A percentile compares a stretch with the other conserved stretches of the same genome.
Conservation (phyloP, 352 stramenopile genomes). For the Globisporangium camurandrum region DNA sequence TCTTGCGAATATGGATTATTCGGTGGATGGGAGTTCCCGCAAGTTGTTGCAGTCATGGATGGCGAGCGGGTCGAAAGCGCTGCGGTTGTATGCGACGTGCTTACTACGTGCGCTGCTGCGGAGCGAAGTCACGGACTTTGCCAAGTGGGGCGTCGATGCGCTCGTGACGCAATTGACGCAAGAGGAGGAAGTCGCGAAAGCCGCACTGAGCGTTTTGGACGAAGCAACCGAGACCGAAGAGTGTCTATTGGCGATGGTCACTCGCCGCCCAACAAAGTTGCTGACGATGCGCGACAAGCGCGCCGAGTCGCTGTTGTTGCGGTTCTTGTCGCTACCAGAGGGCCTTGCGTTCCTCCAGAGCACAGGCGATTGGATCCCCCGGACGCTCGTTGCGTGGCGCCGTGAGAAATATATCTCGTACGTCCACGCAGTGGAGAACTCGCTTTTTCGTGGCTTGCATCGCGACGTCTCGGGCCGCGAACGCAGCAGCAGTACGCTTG, state of each 20-base stretch:
- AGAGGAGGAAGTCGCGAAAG: conserved; percentile 78
- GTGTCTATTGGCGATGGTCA: conserved; percentile 79
- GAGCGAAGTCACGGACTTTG: conserved; percentile 83
- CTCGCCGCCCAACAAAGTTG: conserved; percentile 67
- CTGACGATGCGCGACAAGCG: conserved; percentile 76
- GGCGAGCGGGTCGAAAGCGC: conserved; percentile 72
- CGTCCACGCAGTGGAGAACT: conserved; percentile 73
- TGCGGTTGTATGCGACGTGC: conserved; percentile 82
- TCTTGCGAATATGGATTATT: conserved; percentile 85
- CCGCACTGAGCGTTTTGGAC: conserved; percentile 82
- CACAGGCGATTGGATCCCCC: conserved; percentile 76
- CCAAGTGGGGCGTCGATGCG: conserved; percentile 83
- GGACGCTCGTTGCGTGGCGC: conserved; percentile 65
- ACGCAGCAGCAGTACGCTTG: conserved; percentile 29
- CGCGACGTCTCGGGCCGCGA: conserved; percentile 69
- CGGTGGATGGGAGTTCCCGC: conserved; percentile 77
- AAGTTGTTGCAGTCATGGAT: conserved; percentile 87
- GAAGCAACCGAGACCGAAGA: conserved; percentile 79
- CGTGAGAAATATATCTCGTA: conserved; percentile 83
- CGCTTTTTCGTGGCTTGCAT: conserved; percentile 75
- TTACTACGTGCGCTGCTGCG: conserved; percentile 72
- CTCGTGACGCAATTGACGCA: conserved; percentile 81
- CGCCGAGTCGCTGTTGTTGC: conserved; percentile 74
- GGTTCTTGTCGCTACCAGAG: conserved; percentile 75
- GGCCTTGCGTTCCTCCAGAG: conserved; percentile 75